Conservation (phyloP, 345 rosid species). For the Lagerstroemia speciosa region DNA sequence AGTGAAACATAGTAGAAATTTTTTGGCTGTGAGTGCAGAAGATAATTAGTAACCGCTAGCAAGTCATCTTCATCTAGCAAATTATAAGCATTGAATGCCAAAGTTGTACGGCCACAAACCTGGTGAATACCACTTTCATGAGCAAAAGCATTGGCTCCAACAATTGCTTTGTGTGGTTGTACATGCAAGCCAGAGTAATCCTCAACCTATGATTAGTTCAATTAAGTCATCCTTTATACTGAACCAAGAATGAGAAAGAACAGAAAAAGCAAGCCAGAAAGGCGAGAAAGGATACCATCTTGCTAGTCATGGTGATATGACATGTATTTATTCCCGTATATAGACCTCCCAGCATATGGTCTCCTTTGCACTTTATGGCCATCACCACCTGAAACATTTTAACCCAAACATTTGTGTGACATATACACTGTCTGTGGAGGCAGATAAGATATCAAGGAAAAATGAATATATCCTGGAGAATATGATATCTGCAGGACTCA, state of each 20-base stretch:
- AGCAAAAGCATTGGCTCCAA: conserved; percentile 95
- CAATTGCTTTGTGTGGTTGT: conserved; percentile 96
- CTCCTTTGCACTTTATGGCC: conserved; percentile 87
- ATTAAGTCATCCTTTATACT: neutral
- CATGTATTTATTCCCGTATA: conserved; percentile 65
- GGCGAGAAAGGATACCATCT: conserved; percentile 49
- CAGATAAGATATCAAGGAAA: neutral
- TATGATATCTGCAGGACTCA: neutral
- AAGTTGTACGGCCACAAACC: conserved; percentile 24
- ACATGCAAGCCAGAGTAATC: conserved; percentile 81
- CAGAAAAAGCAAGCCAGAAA: neutral
- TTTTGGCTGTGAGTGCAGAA: neutral
- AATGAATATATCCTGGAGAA: neutral
- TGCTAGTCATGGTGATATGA: conserved; percentile 86
- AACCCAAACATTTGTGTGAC: neutral
- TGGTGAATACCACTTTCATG: conserved; percentile 97
- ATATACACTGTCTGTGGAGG: no score
- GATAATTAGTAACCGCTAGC: neutral
- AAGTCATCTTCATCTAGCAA: neutral
- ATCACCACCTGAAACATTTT: conserved; percentile 37
- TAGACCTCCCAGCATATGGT: conserved; percentile 60
- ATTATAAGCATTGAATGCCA: no score
- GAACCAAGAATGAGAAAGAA: conserved; percentile 1
- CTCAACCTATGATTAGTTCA: conserved; percentile 49
- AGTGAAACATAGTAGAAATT: neutral